A percentile compares a stretch with the other conserved stretches of the same genome.
phyloP scores from a whole-genome alignment of 176 grass and related monocot genomes.

The Avena eriantha region DNA sequence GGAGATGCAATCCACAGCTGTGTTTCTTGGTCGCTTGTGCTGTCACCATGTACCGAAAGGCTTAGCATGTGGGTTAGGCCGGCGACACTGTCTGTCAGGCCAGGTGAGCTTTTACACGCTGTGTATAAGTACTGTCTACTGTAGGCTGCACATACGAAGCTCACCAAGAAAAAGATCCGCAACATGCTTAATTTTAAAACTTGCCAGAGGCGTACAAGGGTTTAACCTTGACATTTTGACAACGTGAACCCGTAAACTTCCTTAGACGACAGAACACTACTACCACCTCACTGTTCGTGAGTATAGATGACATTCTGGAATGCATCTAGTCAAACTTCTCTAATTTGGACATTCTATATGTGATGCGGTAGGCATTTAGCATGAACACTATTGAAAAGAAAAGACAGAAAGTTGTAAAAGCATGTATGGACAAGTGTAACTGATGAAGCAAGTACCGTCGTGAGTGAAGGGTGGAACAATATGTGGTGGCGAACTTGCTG shows the following conservation, averaged over 20 bases:
- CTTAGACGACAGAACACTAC: no score
- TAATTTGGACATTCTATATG: no score
- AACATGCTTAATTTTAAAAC: background rate
- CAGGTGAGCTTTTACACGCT: slow-evolving; percentile 40
- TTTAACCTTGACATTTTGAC: background rate
- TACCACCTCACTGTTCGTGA: background rate
- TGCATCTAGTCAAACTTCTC: no score
- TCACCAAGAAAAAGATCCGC: background rate
- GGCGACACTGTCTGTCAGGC: slow-evolving; percentile 34
- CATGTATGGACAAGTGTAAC: no score
- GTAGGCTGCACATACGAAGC: background rate
- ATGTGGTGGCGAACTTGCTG: background rate
- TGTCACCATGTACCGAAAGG: slow-evolving; percentile 43
- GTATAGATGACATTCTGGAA: background rate
- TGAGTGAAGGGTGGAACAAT: background rate
- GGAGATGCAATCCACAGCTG: slow-evolving; percentile 35
- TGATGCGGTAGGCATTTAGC: no score
- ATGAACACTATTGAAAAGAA: no score
- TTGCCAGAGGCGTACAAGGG: background rate
- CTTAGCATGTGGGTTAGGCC: slow-evolving; percentile 12
- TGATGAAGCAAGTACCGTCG: background rate
- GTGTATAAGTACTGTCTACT: slow-evolving; percentile 22
- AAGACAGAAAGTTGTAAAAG: no score
- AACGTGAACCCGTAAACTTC: slow-evolving; percentile 35
- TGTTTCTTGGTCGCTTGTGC: slow-evolving; percentile 53